phyloP scores from a whole-genome alignment of 176 grass and related monocot genomes.

The Zea luxurians region DNA sequence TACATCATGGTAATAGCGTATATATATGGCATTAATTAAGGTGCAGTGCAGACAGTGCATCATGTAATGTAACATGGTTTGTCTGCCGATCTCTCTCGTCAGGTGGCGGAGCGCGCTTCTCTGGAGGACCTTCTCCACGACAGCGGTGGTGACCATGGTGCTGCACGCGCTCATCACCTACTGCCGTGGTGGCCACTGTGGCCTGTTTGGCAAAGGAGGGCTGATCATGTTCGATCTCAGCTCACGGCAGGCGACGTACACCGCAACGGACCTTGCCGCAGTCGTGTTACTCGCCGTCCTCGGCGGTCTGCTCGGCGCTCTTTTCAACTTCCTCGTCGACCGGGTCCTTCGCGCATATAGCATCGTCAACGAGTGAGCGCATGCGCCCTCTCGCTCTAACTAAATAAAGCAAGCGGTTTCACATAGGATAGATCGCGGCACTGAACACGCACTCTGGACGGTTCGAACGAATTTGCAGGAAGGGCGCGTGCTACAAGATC shows the following conservation, averaged over 20 bases:
- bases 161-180: conserved; percentile 52
- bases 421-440: too few relatives aligned
- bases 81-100: background rate
- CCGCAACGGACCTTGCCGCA: conserved; percentile 11
- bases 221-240: conserved; percentile 76
- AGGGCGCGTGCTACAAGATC: conserved; percentile 64
- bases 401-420: too few relatives aligned
- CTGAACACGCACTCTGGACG: too few relatives aligned
- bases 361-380: conserved; percentile 54
- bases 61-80: background rate
- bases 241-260: conserved; percentile 47
- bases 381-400: too few relatives aligned
- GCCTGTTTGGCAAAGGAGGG: conserved; percentile 71
- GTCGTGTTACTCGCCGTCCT: conserved; percentile 50
- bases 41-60: background rate
- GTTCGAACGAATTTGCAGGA: conserved; percentile 30
- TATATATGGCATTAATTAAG: too few relatives aligned
- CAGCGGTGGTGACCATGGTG: conserved; percentile 57
- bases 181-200: conserved; percentile 63
- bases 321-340: conserved; percentile 57
- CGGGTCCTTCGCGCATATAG: conserved; percentile 49
- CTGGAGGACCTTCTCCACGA: conserved; percentile 77
- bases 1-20: conserved; percentile 51
- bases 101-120: conserved; percentile 83
- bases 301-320: conserved; percentile 54